These are phyloP conservation scores for Neodidymelliopsis sp. DNA, from an alignment of 2,329 filamentous ascomycete species.

Conservation along the genomic window DNA sequence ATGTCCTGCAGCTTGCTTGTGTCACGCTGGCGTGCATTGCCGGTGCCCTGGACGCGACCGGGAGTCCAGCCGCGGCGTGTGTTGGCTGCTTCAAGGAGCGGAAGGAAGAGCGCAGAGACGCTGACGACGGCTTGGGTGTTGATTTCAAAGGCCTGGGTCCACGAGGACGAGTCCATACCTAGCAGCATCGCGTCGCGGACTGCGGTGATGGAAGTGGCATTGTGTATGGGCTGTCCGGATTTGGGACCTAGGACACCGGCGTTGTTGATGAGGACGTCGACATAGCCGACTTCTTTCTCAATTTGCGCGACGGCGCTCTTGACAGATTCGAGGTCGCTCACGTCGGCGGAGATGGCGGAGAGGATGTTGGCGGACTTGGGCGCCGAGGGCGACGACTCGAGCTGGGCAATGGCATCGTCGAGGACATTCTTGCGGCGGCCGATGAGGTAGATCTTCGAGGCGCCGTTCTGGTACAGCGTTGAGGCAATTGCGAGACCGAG, in stretches of 20 bases:
- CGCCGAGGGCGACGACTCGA: conserved; percentile 42
- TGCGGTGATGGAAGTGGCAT: conserved; percentile 53
- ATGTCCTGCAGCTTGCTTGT: conserved; percentile 23
- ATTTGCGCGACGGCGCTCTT: conserved; percentile 53
- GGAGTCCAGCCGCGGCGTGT: conserved; percentile 50
- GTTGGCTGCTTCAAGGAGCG: conserved; percentile 55
- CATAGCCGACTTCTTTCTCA: conserved; percentile 52
- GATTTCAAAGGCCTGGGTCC: conserved; percentile 51
- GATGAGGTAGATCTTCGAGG: conserved; percentile 55
- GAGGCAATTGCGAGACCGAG: conserved; percentile 52
- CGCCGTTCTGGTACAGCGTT: conserved; percentile 52
- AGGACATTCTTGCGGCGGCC: conserved; percentile 54
- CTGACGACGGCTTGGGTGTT: conserved; percentile 56
- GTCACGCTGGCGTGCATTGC: conserved; percentile 35
- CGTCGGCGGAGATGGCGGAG: conserved; percentile 53
- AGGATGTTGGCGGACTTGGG: conserved; percentile 37
- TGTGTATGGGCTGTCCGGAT: conserved; percentile 51
- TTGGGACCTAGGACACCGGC: conserved; percentile 57
- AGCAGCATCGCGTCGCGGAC: conserved; percentile 51
- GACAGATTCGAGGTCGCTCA: conserved; percentile 53
- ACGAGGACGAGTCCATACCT: conserved; percentile 41
- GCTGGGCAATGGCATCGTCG: conserved; percentile 47
- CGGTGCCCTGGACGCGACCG: conserved; percentile 42
- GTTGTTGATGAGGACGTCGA: conserved; percentile 63
- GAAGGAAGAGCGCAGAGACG: conserved; percentile 55